A percentile compares a stretch with the other conserved stretches of the same genome.
Evolutionary conservation across 2,329 filamentous ascomycete species (phyloP).

Genomic region (Truncatella angustata): DNA sequence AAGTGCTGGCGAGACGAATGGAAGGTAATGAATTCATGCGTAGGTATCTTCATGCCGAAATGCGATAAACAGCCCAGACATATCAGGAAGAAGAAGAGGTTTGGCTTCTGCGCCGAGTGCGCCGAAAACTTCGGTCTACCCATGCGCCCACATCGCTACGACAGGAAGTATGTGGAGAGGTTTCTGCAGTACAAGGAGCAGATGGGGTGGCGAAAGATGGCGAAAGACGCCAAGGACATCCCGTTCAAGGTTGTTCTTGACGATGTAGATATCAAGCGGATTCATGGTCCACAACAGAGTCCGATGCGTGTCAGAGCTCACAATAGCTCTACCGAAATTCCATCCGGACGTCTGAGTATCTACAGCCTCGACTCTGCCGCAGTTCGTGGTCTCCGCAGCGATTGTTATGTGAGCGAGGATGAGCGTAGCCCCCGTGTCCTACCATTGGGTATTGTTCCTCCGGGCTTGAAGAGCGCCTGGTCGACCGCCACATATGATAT

Average conservation of each 20-base stretch:
- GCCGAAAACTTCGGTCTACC: slow-evolving; percentile 12
- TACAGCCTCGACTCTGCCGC: slow-evolving; percentile 9
- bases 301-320: neutral
- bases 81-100: slow-evolving; percentile 1
- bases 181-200: slow-evolving; percentile 24
- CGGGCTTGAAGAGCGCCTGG: neutral
- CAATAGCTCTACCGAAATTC: neutral
- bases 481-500: neutral
- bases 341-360: neutral
- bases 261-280: neutral
- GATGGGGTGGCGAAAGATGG: slow-evolving; percentile 15
- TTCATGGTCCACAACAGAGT: neutral
- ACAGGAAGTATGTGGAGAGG: slow-evolving; percentile 16
- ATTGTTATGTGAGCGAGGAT: too few species aligned
- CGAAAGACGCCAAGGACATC: slow-evolving; percentile 16
- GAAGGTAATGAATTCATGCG: neutral
- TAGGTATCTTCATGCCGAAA: neutral
- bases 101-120: slow-evolving; percentile 7
- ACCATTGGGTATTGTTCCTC: too few species aligned
- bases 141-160: neutral
- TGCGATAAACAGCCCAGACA: slow-evolving; percentile 1
- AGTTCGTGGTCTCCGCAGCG: neutral
- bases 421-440: too few species aligned
- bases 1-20: slow-evolving; percentile 5
- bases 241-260: slow-evolving; percentile 15